Base-by-base conservation (phyloP, 2,329 filamentous ascomycete genomes). In the Dothidotthia symphoricarpi region DNA sequence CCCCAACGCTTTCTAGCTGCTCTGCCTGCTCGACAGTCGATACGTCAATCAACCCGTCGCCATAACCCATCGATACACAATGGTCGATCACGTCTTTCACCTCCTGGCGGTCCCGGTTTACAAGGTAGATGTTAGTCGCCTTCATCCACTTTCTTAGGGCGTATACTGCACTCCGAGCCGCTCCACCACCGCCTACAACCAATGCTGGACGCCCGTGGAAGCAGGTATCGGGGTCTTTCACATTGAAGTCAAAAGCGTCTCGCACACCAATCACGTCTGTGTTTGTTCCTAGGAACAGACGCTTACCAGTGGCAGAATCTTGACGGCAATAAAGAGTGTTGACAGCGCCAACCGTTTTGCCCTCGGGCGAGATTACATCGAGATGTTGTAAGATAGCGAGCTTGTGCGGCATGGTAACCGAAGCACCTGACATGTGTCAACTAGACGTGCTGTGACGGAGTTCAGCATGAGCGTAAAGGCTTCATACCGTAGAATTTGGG, bases 351-450 rank as follows among this genome's bases (percentile, higher is more conserved):
- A 88, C 83, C 27, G 82, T 81, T 33, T 76, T 75, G 49, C 80
- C 86, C 64, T 88, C 85, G n/a, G 80, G 76, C 6, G 85, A 88
- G 28, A 90, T 70, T 37, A 82, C 78, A 58, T 91, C 85, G 8
- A 91, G 75, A 51, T 86, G 75, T 0, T 78, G 74, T 45, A 90
- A 78, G 59, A 90, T 87, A 51, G 80, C 74, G 24, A 91, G 78
- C 66, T 93, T 91, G 71, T 87, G 82, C 0, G 87, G 86, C 86
- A 91, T 93, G 14, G 86, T 91, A 19, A 91, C 81, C 6, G 83
- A 80, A 16, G 83, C 79, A 36, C 83, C 83, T 78, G 47, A n/a
- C 2, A 16, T 12, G 16, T 8, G n/a, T 25, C 26, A 28, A 13
- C 24, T 25, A 17, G 16, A 22, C 9, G 19, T 9, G 19, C 9